Conservation (phyloP, 352 stramenopile genomes). For the Phytophthora quininea region DNA sequence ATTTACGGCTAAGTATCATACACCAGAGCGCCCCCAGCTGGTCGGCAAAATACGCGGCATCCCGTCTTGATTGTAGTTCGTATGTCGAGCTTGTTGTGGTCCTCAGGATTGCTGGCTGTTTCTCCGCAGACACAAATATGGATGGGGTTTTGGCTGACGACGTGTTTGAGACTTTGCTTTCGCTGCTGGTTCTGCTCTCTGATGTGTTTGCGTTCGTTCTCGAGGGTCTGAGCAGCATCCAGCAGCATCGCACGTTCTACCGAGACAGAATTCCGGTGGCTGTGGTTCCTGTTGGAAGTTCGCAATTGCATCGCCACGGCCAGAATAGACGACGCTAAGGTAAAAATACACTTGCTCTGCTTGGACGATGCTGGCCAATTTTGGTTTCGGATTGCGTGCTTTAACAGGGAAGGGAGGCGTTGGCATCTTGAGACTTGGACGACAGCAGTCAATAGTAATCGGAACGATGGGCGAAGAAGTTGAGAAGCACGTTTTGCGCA, state of each 20-base stretch:
- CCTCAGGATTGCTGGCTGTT: constrained; percentile 13
- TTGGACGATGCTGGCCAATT: constrained; percentile 13
- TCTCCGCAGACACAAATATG: constrained; percentile 35
- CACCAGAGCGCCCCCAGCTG: constrained; percentile 20
- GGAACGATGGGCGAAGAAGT: constrained; percentile 90
- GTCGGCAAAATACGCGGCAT: constrained; percentile 25
- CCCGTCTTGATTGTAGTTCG: constrained; percentile 35
- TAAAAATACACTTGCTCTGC: constrained; percentile 27
- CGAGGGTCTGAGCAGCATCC: not conserved
- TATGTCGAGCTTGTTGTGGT: constrained; percentile 26
- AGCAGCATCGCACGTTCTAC: constrained; percentile 19
- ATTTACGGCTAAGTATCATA: constrained; percentile 84
- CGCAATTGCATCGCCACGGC: constrained; percentile 8
- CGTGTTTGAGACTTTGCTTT: constrained; percentile 10
- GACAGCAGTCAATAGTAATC: not conserved
- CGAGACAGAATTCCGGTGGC: not conserved
- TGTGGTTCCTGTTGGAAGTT: constrained; percentile 24
- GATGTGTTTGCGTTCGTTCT: constrained; percentile 6
- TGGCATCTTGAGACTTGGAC: constrained; percentile 19
- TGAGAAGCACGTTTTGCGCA: constrained; percentile 93
- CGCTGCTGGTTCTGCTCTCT: constrained; percentile 9
- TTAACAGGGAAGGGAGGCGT: constrained; percentile 1
- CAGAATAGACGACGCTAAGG: constrained; percentile 6
- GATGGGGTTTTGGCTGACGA: constrained; percentile 35
- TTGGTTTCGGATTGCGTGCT: constrained; percentile 32